These are phyloP conservation scores for Vigna radiata DNA, from an alignment of 306 rosid species.

Conservation along the genomic window DNA sequence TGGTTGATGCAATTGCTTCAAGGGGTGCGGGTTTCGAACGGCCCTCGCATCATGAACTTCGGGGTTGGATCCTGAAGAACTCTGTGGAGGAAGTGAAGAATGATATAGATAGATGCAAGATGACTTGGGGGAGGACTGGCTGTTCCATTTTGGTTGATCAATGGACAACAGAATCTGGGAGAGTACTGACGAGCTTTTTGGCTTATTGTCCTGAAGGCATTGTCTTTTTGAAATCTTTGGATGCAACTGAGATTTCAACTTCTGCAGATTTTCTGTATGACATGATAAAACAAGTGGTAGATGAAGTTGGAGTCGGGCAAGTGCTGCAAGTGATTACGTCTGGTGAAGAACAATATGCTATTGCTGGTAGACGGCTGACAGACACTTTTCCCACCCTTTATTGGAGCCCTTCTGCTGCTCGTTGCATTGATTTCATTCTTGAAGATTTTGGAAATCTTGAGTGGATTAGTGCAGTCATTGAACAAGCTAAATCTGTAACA, in stretches of 20 bases:
- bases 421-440: slow-evolving; percentile 72
- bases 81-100: slow-evolving; percentile 79
- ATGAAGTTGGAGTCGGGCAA: slow-evolving; percentile 77
- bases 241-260: slow-evolving; percentile 65
- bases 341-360: slow-evolving; percentile 65
- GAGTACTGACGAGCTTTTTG: slow-evolving; percentile 55
- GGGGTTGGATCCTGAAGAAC: slow-evolving; percentile 83
- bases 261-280: slow-evolving; percentile 62
- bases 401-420: slow-evolving; percentile 80
- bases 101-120: slow-evolving; percentile 64
- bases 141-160: slow-evolving; percentile 88
- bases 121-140: slow-evolving; percentile 76
- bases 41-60: slow-evolving; percentile 76
- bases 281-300: slow-evolving; percentile 72
- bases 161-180: slow-evolving; percentile 62
- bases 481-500: slow-evolving; percentile 79
- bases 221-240: slow-evolving; percentile 74
- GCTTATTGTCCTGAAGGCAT: slow-evolving; percentile 77
- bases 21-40: slow-evolving; percentile 54
- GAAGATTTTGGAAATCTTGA: slow-evolving; percentile 79
- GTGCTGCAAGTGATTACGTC: slow-evolving; percentile 86
- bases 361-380: slow-evolving; percentile 69
- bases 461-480: slow-evolving; percentile 70
- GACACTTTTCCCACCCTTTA: slow-evolving; percentile 78
- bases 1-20: slow-evolving; percentile 83